A percentile compares a stretch with the other conserved stretches of the same genome.
Evolutionary conservation across 345 rosid genomes (phyloP).

Genomic region (Aegle marmelos): DNA sequence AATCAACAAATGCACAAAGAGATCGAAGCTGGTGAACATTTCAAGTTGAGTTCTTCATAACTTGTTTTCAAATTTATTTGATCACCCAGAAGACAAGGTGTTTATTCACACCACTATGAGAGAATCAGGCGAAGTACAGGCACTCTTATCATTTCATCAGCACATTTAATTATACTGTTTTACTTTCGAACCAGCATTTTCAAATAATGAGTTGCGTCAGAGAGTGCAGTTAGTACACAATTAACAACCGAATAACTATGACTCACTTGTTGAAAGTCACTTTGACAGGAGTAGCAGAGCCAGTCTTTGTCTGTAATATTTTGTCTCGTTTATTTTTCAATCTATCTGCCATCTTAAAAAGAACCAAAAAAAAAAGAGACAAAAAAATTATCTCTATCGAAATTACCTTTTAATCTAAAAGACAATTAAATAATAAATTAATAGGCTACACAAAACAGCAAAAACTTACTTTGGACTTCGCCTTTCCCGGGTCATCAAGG

Average conservation of each 20-base stretch:
- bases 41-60: not conserved
- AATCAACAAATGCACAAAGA: not conserved
- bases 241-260: not conserved
- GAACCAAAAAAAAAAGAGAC: not conserved
- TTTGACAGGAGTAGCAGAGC: slow-evolving; percentile 68
- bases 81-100: not conserved
- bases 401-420: not conserved
- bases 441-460: not conserved
- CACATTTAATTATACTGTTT: not conserved
- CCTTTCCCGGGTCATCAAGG: slow-evolving; percentile 75
- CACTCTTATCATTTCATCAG: not conserved
- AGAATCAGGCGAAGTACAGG: not conserved
- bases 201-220: not conserved
- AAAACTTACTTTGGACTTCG: slow-evolving; percentile 58
- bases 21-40: not conserved
- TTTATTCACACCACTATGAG: not conserved
- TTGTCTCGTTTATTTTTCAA: slow-evolving; percentile 77
- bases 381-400: not conserved
- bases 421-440: not conserved
- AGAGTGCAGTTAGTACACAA: not conserved
- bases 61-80: not conserved
- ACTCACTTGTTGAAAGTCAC: slow-evolving; percentile 85
- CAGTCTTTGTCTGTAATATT: slow-evolving; percentile 79
- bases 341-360: slow-evolving; percentile 78
- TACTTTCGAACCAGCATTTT: not conserved